Evolutionary conservation across 2,329 filamentous ascomycete species (phyloP).

Genomic region (Trichophyton rubrum): DNA sequence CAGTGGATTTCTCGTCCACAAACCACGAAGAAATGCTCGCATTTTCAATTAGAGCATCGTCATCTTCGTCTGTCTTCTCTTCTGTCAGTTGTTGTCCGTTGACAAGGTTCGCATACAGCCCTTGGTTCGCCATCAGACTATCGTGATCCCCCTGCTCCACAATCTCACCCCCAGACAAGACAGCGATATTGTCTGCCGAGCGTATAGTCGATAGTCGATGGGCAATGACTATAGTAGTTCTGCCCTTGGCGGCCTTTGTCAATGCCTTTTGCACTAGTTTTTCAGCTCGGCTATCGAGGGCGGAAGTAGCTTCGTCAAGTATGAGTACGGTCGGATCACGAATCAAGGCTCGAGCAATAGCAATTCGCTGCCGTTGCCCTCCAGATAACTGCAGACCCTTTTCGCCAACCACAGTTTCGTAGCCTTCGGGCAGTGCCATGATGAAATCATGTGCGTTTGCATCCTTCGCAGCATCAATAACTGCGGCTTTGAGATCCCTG

Average conservation of each 20-base stretch:
- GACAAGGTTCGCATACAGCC: not conserved
- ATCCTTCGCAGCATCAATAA: conserved; percentile 10
- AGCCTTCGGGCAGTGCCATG: conserved; percentile 57
- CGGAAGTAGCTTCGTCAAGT: conserved; percentile 73
- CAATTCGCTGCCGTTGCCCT: conserved; percentile 97
- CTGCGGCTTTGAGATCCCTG: conserved; percentile 12
- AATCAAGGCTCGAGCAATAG: conserved; percentile 66
- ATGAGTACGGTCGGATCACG: conserved; percentile 69
- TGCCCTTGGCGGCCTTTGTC: conserved; percentile 53
- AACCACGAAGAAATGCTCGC: not conserved
- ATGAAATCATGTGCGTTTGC: conserved; percentile 67
- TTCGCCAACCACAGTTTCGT: conserved; percentile 75
- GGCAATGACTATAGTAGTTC: conserved; percentile 24
- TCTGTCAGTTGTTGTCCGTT: not conserved
- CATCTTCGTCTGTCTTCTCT: not conserved
- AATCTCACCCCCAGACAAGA: conserved; percentile 25
- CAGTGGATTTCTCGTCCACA: not conserved
- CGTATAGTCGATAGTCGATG: conserved; percentile 30
- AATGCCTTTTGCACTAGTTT: conserved; percentile 72
- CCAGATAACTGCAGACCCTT: conserved; percentile 86
- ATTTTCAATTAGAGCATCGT: not conserved
- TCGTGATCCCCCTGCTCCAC: conserved; percentile 28
- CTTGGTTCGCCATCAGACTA: conserved; percentile 19
- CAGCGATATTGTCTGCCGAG: conserved; percentile 30
- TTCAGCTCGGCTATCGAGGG: conserved; percentile 71